phyloP scores from a whole-genome alignment of 2,329 filamentous ascomycete genomes.

The Ceratocystis colombiana region DNA sequence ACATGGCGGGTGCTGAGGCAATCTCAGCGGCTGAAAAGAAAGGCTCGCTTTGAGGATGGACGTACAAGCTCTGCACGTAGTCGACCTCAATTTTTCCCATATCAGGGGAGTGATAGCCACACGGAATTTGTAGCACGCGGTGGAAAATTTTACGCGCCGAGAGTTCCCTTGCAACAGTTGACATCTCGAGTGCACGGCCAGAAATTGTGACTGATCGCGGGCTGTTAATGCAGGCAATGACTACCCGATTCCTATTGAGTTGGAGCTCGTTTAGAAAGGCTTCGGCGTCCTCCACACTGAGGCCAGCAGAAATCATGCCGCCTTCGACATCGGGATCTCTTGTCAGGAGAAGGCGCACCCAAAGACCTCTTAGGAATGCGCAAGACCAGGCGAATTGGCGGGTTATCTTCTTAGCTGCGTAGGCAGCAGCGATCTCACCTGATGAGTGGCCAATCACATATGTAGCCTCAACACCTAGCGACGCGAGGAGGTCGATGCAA shows the following conservation, averaged over 20 bases:
- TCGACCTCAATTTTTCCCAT: constrained; percentile 35
- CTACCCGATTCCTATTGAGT: constrained; percentile 27
- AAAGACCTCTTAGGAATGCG: constrained; percentile 36
- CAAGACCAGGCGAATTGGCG: constrained; percentile 36
- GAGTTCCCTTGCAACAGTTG: constrained; percentile 32
- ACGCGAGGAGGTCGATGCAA: constrained; percentile 35
- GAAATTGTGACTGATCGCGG: constrained; percentile 38
- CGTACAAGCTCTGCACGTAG: constrained; percentile 30
- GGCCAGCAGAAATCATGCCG: constrained; percentile 37
- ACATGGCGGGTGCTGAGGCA: constrained; percentile 31
- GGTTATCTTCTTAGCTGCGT: constrained; percentile 34
- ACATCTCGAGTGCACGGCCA: constrained; percentile 33
- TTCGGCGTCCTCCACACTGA: constrained; percentile 30
- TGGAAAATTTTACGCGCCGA: constrained; percentile 31
- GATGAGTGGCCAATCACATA: constrained; percentile 40
- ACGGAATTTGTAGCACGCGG: constrained; percentile 33
- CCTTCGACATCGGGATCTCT: constrained; percentile 32
- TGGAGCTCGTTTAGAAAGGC: constrained; percentile 29
- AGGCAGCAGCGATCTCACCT: constrained; percentile 40
- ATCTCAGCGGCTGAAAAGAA: neutral
- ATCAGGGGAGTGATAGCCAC: constrained; percentile 40
- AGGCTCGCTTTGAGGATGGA: neutral
- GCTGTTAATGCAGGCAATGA: constrained; percentile 40
- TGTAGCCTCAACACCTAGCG: constrained; percentile 31
- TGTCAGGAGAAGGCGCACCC: constrained; percentile 30